These are phyloP conservation scores for Brasenia schreberi DNA, from an alignment of 164 flowering plant species.

Conservation along the genomic window DNA sequence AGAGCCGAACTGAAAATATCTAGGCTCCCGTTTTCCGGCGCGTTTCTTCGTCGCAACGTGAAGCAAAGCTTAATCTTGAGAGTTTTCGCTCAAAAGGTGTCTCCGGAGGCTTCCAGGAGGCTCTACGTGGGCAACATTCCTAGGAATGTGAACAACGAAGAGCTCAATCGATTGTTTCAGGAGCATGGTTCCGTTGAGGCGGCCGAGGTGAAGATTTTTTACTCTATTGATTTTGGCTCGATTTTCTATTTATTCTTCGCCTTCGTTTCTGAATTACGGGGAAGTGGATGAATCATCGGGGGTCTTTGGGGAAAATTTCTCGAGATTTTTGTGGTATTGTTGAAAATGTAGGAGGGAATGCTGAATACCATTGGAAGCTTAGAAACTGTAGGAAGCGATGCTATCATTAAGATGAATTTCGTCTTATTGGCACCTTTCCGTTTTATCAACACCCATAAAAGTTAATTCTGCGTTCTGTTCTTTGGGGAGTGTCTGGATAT, in stretches of 20 bases:
- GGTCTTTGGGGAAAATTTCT: too few relatives aligned
- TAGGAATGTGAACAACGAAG: conserved; percentile 33
- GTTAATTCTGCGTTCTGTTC: too few relatives aligned
- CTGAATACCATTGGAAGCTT: too few relatives aligned
- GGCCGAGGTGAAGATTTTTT: conserved; percentile 46
- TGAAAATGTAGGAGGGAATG: too few relatives aligned
- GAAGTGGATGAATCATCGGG: too few relatives aligned
- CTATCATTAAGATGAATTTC: too few relatives aligned
- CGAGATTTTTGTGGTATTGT: too few relatives aligned
- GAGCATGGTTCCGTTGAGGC: conserved; percentile 83
- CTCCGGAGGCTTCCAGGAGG: conserved; percentile 37
- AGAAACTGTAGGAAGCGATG: not conserved
- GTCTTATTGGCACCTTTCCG: too few relatives aligned
- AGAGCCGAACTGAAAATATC: not conserved
- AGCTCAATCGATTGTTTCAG: conserved; percentile 43
- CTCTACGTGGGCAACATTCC: conserved; percentile 89
- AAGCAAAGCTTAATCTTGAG: conserved; percentile 7
- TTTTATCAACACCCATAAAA: too few relatives aligned
- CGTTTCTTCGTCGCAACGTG: not conserved
- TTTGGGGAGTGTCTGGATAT: too few relatives aligned
- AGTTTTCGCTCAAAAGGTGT: conserved; percentile 23
- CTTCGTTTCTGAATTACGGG: too few relatives aligned
- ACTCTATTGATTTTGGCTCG: not conserved
- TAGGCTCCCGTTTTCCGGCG: not conserved
- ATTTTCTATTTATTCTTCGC: not conserved